Conservation (phyloP, 1,284 basidiomycete species). For the Cryptococcus sp. region DNA sequence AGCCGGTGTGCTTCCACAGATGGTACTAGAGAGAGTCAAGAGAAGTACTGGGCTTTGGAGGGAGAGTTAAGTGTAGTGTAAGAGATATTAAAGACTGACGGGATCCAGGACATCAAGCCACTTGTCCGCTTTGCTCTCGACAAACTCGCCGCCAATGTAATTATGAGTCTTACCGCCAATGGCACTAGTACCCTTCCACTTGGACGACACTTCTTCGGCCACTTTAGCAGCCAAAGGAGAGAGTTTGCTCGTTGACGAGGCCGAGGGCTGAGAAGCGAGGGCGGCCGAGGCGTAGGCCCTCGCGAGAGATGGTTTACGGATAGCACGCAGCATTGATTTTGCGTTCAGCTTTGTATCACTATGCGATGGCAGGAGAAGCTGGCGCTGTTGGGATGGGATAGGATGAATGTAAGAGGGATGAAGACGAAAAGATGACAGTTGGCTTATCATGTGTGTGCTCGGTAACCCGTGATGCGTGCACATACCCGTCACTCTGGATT, state of each 20-base stretch:
- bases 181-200: slow-evolving; percentile 81
- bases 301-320: slow-evolving; percentile 4
- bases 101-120: slow-evolving; percentile 89
- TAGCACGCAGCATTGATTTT: slow-evolving; percentile 1
- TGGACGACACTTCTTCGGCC: slow-evolving; percentile 41
- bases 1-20: neutral
- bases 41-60: neutral
- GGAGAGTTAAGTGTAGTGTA: neutral
- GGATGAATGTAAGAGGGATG: too few relatives aligned
- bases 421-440: neutral
- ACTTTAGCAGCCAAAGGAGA: slow-evolving; percentile 38
- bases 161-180: slow-evolving; percentile 82
- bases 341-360: slow-evolving; percentile 1
- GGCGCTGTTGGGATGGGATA: too few relatives aligned
- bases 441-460: neutral
- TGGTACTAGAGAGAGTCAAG: too few relatives aligned
- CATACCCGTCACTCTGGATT: too few relatives aligned
- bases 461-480: slow-evolving; percentile 5
- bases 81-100: slow-evolving; percentile 54
- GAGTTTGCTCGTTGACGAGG: slow-evolving; percentile 14
- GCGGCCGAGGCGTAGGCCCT: slow-evolving; percentile 33
- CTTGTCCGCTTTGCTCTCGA: slow-evolving; percentile 67
- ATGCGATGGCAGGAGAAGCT: neutral
- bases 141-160: slow-evolving; percentile 83
- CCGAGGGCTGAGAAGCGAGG: slow-evolving; percentile 9